Evolutionary conservation across 1,139 yeast species (phyloP), one percentile per base, ranked within the genome.

Genomic region (Candida gigantensis): DNA sequence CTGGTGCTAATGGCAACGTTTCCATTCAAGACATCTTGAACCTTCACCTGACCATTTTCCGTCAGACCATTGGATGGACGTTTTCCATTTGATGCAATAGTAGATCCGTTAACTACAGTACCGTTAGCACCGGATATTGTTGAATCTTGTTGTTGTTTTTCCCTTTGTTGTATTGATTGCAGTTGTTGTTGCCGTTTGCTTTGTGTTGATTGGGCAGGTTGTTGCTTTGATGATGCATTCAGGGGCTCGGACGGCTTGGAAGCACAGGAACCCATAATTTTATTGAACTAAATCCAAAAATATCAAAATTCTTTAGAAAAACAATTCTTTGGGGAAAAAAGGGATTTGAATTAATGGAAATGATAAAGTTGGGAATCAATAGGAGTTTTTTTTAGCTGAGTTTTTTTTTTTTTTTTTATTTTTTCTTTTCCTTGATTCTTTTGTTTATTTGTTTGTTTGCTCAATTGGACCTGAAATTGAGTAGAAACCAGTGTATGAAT

Each of bases 211-310:
- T 26, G 38, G 10, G 27, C 18, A 5, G 37, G 16, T 28, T 24
- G 32, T 17, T 31, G 28, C 7, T 23, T 8, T 19, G 40, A 27
- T n/a, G 37, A 9, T n/a, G 13, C 25, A 13, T 28, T 17, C 5
- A 34, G 29, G 25, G 40, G 20, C 7, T 35, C 24, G 5, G 37
- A 15, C 11, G 43, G 33, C 24, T 45, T 46, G 11, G 51, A 47
- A 18, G 47, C 35, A 34, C 51, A 47, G 11, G 44, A 47, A 27
- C 51, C 51, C 51, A 47, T 47, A 24, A 30, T 37, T 10, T 14
- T 24, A 11, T 31, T 9, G 8, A 12, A 19, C 17, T 24, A 17
- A n/a, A 20, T 13, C 14, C 16, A 25, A 25, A 12, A n/a, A n/a
- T n/a, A n/a, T n/a, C n/a, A n/a, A n/a, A n/a, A n/a, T n/a, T n/a